Percentiles rank a stretch among this genome's conserved stretches.
phyloP scores from a whole-genome alignment of 192 early-diverging fungal genomes.

The Linnemannia schmuckeri region DNA sequence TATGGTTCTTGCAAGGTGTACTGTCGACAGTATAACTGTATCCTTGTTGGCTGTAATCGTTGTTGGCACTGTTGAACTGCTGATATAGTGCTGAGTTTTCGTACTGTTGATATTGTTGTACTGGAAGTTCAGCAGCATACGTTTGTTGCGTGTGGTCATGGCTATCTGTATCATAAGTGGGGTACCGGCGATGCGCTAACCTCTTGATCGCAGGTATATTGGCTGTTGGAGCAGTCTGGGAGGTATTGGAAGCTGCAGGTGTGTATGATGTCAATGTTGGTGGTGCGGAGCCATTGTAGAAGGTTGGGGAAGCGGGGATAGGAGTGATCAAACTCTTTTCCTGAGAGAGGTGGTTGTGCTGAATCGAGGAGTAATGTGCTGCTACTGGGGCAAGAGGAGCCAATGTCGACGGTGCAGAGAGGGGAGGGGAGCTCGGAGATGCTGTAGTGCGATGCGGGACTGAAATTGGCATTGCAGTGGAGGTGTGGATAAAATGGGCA shows the following conservation, averaged over 20 bases:
- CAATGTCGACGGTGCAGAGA: background rate
- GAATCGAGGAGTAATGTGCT: conserved; percentile 20
- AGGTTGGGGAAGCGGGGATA: conserved; percentile 7
- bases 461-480: background rate
- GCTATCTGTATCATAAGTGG: background rate
- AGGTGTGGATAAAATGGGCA: background rate
- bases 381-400: conserved; percentile 23
- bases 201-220: background rate
- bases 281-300: background rate
- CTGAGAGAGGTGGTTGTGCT: conserved; percentile 15
- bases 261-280: background rate
- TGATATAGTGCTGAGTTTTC: conserved; percentile 9
- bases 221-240: background rate
- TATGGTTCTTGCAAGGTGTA: conserved; percentile 2
- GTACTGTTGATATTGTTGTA: conserved; percentile 3
- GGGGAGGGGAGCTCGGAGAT: background rate
- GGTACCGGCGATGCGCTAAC: conserved; percentile 6
- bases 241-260: background rate
- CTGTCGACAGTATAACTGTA: conserved; percentile 25
- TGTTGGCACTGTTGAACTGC: conserved; percentile 16
- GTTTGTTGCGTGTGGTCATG: background rate
- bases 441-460: background rate
- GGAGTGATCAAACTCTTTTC: conserved; percentile 28
- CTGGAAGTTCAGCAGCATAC: background rate
- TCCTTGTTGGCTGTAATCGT: background rate